Evolutionary conservation across 257 asterid species (phyloP).

Genomic region (Solanum piurae): DNA sequence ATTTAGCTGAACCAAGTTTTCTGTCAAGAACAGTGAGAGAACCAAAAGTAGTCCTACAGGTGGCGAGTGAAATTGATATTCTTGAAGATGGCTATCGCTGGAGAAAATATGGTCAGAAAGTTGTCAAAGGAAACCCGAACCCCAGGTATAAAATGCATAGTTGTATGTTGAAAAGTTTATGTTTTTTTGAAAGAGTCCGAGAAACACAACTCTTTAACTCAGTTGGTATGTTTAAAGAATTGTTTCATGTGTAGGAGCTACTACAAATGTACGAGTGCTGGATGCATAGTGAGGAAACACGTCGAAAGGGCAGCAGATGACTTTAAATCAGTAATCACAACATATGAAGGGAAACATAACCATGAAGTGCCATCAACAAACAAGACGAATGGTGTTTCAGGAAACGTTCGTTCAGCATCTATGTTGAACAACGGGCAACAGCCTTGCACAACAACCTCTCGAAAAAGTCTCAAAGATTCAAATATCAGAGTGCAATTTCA

Average conservation of each 20-base stretch:
- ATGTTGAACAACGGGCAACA: not conserved
- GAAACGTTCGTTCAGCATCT: not conserved
- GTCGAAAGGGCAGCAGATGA: conserved; percentile 74
- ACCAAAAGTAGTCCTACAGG: conserved; percentile 59
- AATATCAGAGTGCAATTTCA: not conserved
- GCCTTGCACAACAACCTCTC: not conserved
- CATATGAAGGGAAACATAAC: conserved; percentile 82
- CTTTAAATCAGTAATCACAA: conserved; percentile 52
- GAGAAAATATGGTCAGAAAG: conserved; percentile 90
- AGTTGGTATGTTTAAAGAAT: not conserved
- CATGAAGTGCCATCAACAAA: conserved; percentile 42
- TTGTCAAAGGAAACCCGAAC: conserved; percentile 82
- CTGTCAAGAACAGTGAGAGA: conserved; percentile 53
- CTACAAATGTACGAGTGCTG: conserved; percentile 75
- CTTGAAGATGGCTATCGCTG: conserved; percentile 84
- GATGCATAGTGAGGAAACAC: conserved; percentile 73
- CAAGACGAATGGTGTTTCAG: conserved; percentile 7
- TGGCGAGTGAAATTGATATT: conserved; percentile 56
- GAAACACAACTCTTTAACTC: not conserved
- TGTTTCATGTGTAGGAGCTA: conserved; percentile 43
- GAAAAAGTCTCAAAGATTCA: not conserved
- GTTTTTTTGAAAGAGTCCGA: not conserved
- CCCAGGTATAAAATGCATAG: conserved; percentile 43
- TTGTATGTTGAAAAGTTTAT: not conserved
- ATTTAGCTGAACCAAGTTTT: conserved; percentile 22